Evolutionary conservation across 345 rosid genomes (phyloP), one percentile per base, ranked within the genome.

Genomic region (Rhodamnia rubescens): DNA sequence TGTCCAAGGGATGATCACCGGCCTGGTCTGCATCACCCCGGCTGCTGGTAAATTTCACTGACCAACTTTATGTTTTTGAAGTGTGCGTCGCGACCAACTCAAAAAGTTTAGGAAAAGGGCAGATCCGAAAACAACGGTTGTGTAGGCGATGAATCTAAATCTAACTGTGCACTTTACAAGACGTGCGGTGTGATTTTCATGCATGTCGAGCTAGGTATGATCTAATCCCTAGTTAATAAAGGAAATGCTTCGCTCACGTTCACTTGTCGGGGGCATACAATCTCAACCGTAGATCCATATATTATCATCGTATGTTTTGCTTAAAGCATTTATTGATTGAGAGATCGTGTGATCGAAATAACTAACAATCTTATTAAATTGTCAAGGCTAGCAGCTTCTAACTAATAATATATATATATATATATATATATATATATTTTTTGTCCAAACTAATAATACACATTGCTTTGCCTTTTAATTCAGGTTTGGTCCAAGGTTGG

Each of bases 1-100:
- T 4, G 90, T 90, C 54, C 94, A 92, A 86, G 94, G 94, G 86
- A 92, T 91, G 94, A 91, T 84, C 90, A 92, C 93, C 22, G 94
- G 93, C 55, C 61, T 92, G 14, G 93, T 90, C 20, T 91, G 92
- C 91, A 92, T 92, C 89, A 90, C 92, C 55, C 94, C 94, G 2
- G 94, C 94, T 3, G 92, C 94, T 3, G 92, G 92, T 90, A 75
- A 64, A 24, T 52, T 42, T 8, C 13, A 18, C 78, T 1, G 13
- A 32, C 80, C 80, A 4, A 36, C 47, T 69, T 69, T 0, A 24
- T 0, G 26, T 9, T 8, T 40, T 69, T 0, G 47, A 5, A 69
- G 42, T 18, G 13, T 5, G 44, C 9, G 75, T 20, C 6, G 11
- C 16, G 0, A 2, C 12, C 2, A 64, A 64, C 78, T 32, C 12